Conservation (phyloP, 352 stramenopile genomes). For the Phytophthora foliorum region DNA sequence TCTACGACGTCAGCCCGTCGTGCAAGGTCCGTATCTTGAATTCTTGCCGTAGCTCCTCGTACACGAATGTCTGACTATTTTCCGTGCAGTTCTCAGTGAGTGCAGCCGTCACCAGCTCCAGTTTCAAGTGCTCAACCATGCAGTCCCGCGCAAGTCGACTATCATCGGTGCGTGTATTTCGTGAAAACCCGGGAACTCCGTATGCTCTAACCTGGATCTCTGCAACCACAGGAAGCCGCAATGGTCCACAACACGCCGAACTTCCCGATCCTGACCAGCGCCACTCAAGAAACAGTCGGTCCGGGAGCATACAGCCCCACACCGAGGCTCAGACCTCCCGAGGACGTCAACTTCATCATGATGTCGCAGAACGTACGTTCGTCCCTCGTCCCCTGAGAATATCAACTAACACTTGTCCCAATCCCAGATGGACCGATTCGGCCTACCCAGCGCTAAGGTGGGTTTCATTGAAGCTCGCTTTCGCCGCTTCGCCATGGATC, state of each 20-base stretch:
- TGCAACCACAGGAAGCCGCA: slow-evolving; percentile 50
- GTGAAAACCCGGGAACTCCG: neutral
- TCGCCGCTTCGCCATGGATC: slow-evolving; percentile 64
- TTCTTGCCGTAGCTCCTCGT: neutral
- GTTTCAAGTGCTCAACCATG: slow-evolving; percentile 73
- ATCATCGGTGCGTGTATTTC: slow-evolving; percentile 52
- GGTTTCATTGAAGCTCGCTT: slow-evolving; percentile 78
- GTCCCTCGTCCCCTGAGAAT: neutral
- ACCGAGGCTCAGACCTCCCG: slow-evolving; percentile 27
- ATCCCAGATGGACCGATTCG: slow-evolving; percentile 66
- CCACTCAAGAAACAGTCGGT: slow-evolving; percentile 60
- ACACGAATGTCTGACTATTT: neutral
- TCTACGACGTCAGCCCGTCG: slow-evolving; percentile 79
- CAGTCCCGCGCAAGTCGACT: slow-evolving; percentile 61
- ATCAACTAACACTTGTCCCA: neutral
- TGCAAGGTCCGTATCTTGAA: slow-evolving; percentile 49
- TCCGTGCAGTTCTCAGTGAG: slow-evolving; percentile 64
- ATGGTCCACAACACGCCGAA: slow-evolving; percentile 84
- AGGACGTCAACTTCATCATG: slow-evolving; percentile 79
- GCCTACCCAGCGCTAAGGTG: slow-evolving; percentile 49
- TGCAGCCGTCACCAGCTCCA: slow-evolving; percentile 70
- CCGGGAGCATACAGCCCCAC: slow-evolving; percentile 60
- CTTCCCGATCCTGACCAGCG: slow-evolving; percentile 64
- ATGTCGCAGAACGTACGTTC: slow-evolving; percentile 69
- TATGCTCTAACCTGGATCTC: slow-evolving; percentile 2